These are phyloP conservation scores for Raphanus hybrid DNA, from an alignment of 441 rosid species.

Conservation along the genomic window DNA sequence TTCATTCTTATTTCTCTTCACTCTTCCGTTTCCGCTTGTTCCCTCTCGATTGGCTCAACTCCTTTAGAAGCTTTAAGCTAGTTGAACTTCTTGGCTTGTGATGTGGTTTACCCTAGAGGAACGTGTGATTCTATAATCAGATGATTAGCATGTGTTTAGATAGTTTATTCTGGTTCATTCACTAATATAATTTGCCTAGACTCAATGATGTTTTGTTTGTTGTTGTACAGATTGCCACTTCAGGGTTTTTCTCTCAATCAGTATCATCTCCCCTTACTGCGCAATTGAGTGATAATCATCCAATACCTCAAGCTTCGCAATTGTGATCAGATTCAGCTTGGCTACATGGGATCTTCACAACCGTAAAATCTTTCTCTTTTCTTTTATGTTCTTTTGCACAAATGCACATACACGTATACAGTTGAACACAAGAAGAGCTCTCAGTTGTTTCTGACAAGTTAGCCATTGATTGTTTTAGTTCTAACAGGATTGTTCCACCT, in stretches of 20 bases:
- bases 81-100: background rate
- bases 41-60: background rate
- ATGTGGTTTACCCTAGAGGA: background rate
- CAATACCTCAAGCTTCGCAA: too few relatives aligned
- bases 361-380: too few relatives aligned
- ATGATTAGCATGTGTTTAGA: conserved; percentile 4
- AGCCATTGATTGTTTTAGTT: background rate
- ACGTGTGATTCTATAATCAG: background rate
- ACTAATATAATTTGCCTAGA: background rate
- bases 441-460: background rate
- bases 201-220: background rate
- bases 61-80: background rate
- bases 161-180: conserved; percentile 3
- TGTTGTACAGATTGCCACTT: conserved; percentile 45
- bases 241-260: conserved; percentile 50
- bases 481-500: conserved; percentile 66
- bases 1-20: conserved; percentile 1
- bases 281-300: too few relatives aligned
- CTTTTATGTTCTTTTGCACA: too few relatives aligned
- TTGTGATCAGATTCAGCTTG: conserved; percentile 26
- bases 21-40: conserved; percentile 13
- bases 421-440: background rate
- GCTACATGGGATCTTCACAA: conserved; percentile 68
- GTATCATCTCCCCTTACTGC: conserved; percentile 41
- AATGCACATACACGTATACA: background rate